These are phyloP conservation scores for Daldinia bambusicola DNA, from an alignment of 495 filamentous ascomycete genomes.

Conservation along the genomic window DNA sequence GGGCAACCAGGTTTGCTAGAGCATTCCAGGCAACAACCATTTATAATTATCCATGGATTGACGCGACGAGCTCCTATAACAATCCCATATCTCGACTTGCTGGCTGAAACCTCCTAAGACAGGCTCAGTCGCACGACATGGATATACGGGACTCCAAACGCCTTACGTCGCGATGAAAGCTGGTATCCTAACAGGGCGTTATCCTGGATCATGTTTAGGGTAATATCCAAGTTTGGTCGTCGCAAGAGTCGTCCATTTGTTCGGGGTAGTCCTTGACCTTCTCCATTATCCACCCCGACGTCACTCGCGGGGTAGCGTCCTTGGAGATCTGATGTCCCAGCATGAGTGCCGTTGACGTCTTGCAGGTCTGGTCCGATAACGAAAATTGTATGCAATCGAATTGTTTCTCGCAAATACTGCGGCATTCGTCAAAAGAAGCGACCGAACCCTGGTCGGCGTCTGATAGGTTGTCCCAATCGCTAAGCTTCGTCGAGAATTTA, in stretches of 20 bases:
- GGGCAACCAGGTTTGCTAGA: too few species aligned
- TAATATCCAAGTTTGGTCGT: conserved; percentile 37
- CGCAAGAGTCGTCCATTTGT: conserved; percentile 41
- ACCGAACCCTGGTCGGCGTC: conserved; percentile 40
- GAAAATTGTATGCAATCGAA: conserved; percentile 57
- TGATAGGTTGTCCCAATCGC: conserved; percentile 59
- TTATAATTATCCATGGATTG: too few species aligned
- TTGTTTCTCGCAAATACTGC: conserved; percentile 52
- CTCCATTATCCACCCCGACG: conserved; percentile 46
- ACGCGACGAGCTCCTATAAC: too few species aligned
- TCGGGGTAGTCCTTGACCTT: conserved; percentile 37
- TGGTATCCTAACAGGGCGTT: neutral
- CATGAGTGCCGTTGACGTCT: conserved; percentile 47
- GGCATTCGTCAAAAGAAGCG: conserved; percentile 50
- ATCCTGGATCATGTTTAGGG: conserved; percentile 20
- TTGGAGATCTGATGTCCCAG: conserved; percentile 33
- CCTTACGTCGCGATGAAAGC: neutral
- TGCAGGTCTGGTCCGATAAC: conserved; percentile 47
- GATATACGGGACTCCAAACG: neutral
- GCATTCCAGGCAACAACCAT: too few species aligned
- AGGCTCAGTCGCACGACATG: too few species aligned
- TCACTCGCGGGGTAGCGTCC: conserved; percentile 22
- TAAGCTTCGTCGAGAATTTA: conserved; percentile 40
- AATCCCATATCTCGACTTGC: too few species aligned
- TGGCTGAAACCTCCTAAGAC: too few species aligned